Percentiles rank a stretch among this genome's conserved stretches.
phyloP scores from a whole-genome alignment of 257 asterid species.

The Cynanchum wilfordii region DNA sequence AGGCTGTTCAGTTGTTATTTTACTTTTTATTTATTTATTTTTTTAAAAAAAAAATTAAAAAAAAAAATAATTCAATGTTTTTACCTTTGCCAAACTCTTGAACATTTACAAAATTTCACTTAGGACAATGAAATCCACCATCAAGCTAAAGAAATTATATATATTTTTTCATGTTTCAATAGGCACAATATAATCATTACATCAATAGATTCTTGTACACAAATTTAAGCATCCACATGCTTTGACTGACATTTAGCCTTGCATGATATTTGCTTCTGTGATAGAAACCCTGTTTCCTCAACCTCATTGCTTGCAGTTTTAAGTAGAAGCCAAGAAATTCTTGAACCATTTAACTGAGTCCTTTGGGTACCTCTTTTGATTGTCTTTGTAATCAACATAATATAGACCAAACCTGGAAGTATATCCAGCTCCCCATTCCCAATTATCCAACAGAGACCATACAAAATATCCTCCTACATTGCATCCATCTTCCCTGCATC shows the following conservation, averaged over 20 bases:
- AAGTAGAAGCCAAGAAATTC: slow-evolving; percentile 45
- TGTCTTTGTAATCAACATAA: slow-evolving; percentile 71
- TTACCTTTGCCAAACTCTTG: no score
- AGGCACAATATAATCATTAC: not conserved
- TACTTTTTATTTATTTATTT: no score
- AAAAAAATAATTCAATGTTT: no score
- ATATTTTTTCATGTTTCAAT: not conserved
- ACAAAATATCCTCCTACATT: slow-evolving; percentile 78
- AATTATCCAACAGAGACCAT: slow-evolving; percentile 88
- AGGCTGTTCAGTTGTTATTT: no score
- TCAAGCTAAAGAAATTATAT: not conserved
- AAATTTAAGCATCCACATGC: not conserved
- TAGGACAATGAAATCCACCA: not conserved
- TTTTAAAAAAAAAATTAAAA: no score
- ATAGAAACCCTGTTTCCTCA: not conserved
- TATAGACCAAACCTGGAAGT: slow-evolving; percentile 72
- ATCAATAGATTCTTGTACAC: not conserved
- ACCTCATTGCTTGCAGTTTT: not conserved
- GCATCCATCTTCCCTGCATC: slow-evolving; percentile 80
- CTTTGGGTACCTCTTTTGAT: slow-evolving; percentile 73
- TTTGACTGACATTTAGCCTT: not conserved
- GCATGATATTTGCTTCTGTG: not conserved
- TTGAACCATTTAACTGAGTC: slow-evolving; percentile 78
- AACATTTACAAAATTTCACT: no score
- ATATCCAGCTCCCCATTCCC: slow-evolving; percentile 92